phyloP scores from a whole-genome alignment of 306 rosid genomes.

The Castanea sativa region DNA sequence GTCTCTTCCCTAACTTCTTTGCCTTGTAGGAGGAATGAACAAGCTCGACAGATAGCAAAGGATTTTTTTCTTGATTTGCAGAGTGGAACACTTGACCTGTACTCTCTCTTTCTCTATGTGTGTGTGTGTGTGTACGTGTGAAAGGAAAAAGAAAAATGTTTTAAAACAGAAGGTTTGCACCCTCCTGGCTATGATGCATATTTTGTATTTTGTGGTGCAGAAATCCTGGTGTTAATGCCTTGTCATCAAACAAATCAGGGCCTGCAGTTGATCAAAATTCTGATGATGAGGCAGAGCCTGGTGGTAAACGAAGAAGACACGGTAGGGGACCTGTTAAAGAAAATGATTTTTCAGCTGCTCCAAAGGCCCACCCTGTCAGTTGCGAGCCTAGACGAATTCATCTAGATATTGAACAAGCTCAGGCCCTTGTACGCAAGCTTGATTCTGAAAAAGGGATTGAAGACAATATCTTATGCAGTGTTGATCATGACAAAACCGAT shows the following conservation, averaged over 20 bases:
- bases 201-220: slow-evolving; percentile 37
- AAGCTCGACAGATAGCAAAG: slow-evolving; percentile 77
- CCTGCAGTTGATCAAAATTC: slow-evolving; percentile 82
- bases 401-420: slow-evolving; percentile 79
- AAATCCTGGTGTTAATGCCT: slow-evolving; percentile 72
- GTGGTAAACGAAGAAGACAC: slow-evolving; percentile 69
- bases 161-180: neutral
- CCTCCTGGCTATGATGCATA: slow-evolving; percentile 13
- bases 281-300: slow-evolving; percentile 78
- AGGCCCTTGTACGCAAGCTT: slow-evolving; percentile 79
- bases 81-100: slow-evolving; percentile 84
- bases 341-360: slow-evolving; percentile 79
- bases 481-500: slow-evolving; percentile 63
- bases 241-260: slow-evolving; percentile 65
- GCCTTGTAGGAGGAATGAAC: slow-evolving; percentile 85
- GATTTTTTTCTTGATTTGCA: slow-evolving; percentile 87
- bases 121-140: neutral
- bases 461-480: slow-evolving; percentile 70
- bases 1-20: slow-evolving; percentile 9
- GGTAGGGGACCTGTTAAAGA: slow-evolving; percentile 72
- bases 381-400: slow-evolving; percentile 82
- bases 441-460: slow-evolving; percentile 82
- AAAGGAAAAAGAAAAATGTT: neutral
- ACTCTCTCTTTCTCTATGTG: slow-evolving; percentile 29
- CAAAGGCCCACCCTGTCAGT: slow-evolving; percentile 77